Conservation (phyloP, 176 grass and related monocot genomes). For the Olyra latifolia region DNA sequence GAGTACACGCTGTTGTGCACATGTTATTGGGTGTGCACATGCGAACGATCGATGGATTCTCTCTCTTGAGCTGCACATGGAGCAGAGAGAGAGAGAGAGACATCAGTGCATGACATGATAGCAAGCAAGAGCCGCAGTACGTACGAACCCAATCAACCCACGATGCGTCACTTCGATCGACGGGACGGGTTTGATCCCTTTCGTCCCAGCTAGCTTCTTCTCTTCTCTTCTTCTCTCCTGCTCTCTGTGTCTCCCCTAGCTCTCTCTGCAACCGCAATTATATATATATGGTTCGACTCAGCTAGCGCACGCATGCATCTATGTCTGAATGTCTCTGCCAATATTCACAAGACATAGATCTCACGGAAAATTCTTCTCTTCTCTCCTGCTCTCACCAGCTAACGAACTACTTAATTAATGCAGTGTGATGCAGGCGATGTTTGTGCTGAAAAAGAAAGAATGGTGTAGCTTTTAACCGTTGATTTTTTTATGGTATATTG, state of each 20-base stretch:
- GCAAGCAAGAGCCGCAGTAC: neutral
- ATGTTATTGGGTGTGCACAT: neutral
- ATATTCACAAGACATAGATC: neutral
- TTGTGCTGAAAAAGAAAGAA: too few relatives aligned
- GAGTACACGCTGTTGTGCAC: neutral
- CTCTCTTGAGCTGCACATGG: conserved; percentile 3
- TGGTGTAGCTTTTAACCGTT: too few relatives aligned
- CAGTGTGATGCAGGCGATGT: too few relatives aligned
- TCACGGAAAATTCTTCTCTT: too few relatives aligned
- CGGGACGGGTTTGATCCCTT: conserved; percentile 57
- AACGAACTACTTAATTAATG: too few relatives aligned
- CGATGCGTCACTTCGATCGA: conserved; percentile 74
- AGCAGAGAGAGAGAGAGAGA: neutral
- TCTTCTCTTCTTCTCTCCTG: neutral
- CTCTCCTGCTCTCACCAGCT: too few relatives aligned
- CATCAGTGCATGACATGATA: neutral
- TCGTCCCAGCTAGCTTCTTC: neutral
- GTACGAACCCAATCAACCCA: conserved; percentile 21
- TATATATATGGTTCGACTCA: neutral
- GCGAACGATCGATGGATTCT: neutral
- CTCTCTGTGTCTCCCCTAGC: neutral
- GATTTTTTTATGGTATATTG: too few relatives aligned
- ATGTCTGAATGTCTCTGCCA: neutral
- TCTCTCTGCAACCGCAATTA: neutral
- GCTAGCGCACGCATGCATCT: neutral